phyloP scores from a whole-genome alignment of 768 basidiomycete genomes.

The Psilocybe tampanensis region DNA sequence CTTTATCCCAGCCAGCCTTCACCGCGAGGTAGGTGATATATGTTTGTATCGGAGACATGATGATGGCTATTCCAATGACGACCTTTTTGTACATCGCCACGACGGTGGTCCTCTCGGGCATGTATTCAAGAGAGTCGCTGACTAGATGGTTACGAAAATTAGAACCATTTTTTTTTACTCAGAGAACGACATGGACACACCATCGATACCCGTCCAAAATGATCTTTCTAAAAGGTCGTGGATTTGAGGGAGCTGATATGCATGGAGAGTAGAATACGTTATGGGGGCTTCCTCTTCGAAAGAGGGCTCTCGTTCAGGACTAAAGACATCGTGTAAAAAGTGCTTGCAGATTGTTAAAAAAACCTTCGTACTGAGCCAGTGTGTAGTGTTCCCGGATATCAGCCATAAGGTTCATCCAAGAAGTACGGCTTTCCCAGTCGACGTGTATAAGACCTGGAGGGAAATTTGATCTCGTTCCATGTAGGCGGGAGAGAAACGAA shows the following conservation, averaged over 20 bases:
- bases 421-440: constrained; percentile 72
- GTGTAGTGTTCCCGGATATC: constrained; percentile 70
- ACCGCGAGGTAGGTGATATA: constrained; percentile 86
- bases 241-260: constrained; percentile 65
- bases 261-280: constrained; percentile 60
- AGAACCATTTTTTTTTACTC: background rate
- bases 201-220: constrained; percentile 81
- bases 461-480: constrained; percentile 38
- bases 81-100: constrained; percentile 70
- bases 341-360: constrained; percentile 4
- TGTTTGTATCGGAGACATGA: constrained; percentile 78
- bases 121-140: constrained; percentile 66
- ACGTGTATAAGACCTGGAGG: constrained; percentile 50
- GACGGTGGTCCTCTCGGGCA: constrained; percentile 75
- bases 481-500: constrained; percentile 69
- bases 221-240: constrained; percentile 67
- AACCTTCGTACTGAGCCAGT: constrained; percentile 56
- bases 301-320: constrained; percentile 55
- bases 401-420: constrained; percentile 77
- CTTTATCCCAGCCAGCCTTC: constrained; percentile 79
- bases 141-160: constrained; percentile 40
- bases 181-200: constrained; percentile 36
- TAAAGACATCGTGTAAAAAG: constrained; percentile 25
- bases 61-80: constrained; percentile 73
- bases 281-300: constrained; percentile 53